Evolutionary conservation across 495 filamentous ascomycete genomes (phyloP), one percentile per base, ranked within the genome.

Genomic region (Aspergillus campestris): DNA sequence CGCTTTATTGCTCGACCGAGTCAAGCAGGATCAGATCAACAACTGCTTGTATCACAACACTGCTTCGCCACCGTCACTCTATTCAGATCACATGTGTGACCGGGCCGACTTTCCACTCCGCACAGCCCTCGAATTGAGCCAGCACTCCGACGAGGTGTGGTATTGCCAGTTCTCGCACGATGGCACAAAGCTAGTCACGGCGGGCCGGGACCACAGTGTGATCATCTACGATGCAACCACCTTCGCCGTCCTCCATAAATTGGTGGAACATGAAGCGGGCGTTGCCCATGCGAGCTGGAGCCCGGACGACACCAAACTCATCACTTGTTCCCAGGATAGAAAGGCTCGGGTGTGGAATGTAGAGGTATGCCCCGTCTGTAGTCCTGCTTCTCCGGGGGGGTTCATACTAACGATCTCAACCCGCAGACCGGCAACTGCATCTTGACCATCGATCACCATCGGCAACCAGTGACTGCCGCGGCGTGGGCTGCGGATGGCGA

Each of bases 21-120:
- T 94, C 27, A 95, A 96, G 57, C 69, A 80, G 39, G 77, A 71
- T 43, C 91, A 95, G 64, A 86, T 97, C 36, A 75, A 79, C 39
- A 74, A 78, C 33, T 99, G 92, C 55, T 65, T 88, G 36, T 99
- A 87, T 65, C 92, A 99, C 67, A 95, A 91, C 47, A 86, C 80
- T 5, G 71, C 79, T n/a, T 60, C 70, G 1, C 69, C 87, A 3
- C 89, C 89, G 0, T 95, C 90, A 1, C 73, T 99, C 41, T 97
- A 94, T 66, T 78, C 80, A 7, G 86, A 97, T 57, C 92, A 99
- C 58, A 66, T 72, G 37, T 99, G 94, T 57, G 84, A 92, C 40
- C 75, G 79, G 49, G 75, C 74, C 37, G 76, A 86, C 35, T 97
- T 96, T 55, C 92, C 92, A 0, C 65, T 82, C 4, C 73, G 79